Evolutionary conservation across 768 basidiomycete genomes (phyloP).

Genomic region (Leccinum ochraceum): DNA sequence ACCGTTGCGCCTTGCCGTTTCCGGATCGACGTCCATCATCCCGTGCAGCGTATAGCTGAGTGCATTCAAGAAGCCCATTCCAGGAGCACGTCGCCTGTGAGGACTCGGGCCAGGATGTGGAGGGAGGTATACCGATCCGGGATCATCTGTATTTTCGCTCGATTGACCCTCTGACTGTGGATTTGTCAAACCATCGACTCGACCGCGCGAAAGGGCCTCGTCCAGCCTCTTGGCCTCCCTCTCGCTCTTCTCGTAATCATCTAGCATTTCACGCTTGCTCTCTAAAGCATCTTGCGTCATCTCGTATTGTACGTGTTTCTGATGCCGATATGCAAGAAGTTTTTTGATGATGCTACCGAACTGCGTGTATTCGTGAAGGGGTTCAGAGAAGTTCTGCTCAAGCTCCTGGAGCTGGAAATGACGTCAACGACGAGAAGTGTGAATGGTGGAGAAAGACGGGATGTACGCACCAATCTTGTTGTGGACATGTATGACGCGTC

Average conservation of each 20-base stretch:
- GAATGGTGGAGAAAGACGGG: slow-evolving; percentile 4
- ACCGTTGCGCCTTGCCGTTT: slow-evolving; percentile 87
- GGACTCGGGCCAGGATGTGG: slow-evolving; percentile 83
- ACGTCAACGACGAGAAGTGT: slow-evolving; percentile 9
- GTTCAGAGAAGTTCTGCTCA: slow-evolving; percentile 94
- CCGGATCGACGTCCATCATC: slow-evolving; percentile 99
- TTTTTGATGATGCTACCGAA: slow-evolving; percentile 95
- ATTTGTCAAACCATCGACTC: slow-evolving; percentile 31
- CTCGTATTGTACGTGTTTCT: slow-evolving; percentile 97
- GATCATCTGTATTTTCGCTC: slow-evolving; percentile 40
- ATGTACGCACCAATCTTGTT: slow-evolving; percentile 69
- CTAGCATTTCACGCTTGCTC: slow-evolving; percentile 78
- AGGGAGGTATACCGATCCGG: slow-evolving; percentile 57
- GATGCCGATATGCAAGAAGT: slow-evolving; percentile 91
- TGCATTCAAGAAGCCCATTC: slow-evolving; percentile 87
- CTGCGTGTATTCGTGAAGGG: slow-evolving; percentile 92
- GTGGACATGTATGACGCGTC: slow-evolving; percentile 95
- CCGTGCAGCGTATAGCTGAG: slow-evolving; percentile 94
- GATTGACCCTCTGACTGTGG: slow-evolving; percentile 34
- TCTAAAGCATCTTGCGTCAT: slow-evolving; percentile 93
- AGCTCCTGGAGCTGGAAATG: slow-evolving; percentile 79
- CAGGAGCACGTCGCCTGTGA: slow-evolving; percentile 60
- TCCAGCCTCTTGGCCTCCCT: slow-evolving; percentile 86
- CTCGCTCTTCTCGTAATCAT: slow-evolving; percentile 91
- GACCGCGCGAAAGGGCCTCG: slow-evolving; percentile 74